These are phyloP conservation scores for Candida sp. DNA, from an alignment of 1,139 yeast species.

Conservation along the genomic window DNA sequence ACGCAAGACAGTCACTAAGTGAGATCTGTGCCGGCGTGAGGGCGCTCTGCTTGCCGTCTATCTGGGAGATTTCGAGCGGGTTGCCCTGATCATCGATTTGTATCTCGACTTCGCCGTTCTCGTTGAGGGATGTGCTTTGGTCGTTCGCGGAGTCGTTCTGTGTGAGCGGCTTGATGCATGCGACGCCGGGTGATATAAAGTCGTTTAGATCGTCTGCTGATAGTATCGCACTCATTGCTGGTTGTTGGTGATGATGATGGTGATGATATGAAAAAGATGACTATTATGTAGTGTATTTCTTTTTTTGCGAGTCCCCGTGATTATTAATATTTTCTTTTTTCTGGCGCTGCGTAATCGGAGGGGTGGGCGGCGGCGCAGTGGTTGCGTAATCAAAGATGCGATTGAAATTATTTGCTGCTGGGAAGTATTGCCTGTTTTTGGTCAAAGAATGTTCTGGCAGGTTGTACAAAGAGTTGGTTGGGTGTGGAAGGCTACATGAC, in stretches of 20 bases:
- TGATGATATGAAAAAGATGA: too few species aligned
- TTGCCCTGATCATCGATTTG: slow-evolving; percentile 69
- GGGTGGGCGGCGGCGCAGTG: not conserved
- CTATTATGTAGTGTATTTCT: too few species aligned
- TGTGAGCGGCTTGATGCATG: slow-evolving; percentile 75
- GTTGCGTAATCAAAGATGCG: not conserved
- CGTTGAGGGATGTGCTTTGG: slow-evolving; percentile 20
- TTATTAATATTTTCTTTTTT: not conserved
- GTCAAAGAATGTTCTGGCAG: not conserved
- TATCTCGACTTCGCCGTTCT: slow-evolving; percentile 55
- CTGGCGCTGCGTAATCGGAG: not conserved
- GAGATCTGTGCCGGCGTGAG: slow-evolving; percentile 88
- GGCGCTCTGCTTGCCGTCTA: slow-evolving; percentile 54
- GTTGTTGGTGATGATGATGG: not conserved
- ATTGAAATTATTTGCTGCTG: not conserved
- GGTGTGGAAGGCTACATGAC: not conserved
- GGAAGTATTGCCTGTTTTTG: not conserved
- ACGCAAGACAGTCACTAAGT: slow-evolving; percentile 91
- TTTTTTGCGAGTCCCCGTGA: not conserved
- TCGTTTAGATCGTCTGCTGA: slow-evolving; percentile 94
- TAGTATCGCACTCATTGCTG: slow-evolving; percentile 78
- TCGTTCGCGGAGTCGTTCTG: slow-evolving; percentile 10
- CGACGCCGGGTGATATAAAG: slow-evolving; percentile 92
- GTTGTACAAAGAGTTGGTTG: not conserved
- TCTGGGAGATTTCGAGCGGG: slow-evolving; percentile 68